Evolutionary conservation across 106 monocot genomes (phyloP), one percentile per base, ranked within the genome.

Genomic region (Dendrobium catenatum): DNA sequence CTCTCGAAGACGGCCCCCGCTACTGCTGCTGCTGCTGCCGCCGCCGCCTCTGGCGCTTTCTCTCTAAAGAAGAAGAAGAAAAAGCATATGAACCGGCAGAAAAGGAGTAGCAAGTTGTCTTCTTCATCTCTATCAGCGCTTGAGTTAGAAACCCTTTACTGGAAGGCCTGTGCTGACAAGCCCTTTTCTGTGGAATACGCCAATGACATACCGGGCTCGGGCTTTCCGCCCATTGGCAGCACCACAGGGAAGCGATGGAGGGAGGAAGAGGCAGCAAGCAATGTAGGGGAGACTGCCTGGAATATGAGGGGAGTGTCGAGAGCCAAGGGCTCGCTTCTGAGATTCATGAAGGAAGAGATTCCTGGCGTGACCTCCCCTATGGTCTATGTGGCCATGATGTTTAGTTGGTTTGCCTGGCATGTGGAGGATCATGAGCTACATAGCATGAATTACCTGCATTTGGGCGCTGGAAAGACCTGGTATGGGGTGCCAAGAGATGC

Each of bases 381-480:
- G 93, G 80, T 93, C 20, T 93, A 96, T 75, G 86, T 96, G 16
- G 95, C 88, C 37, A 93, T 89, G 89, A 82, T 96, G 93, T 96
- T 93, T 72, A 96, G 95, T 70, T 96, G 95, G 95, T 96, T 91
- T 79, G 95, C 95, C 3, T 96, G 95, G 95, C 91, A 93, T 83
- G 91, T 91, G 37, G 93, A 96, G 82, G 95, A 96, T 74, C 95
- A 96, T 79, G 95, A 96, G 74, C 84, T 96, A 29, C 93, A 96
- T 61, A 91, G 95, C 85, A 76, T 95, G 82, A 93, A 96, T 81
- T 96, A 93, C 77, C 72, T 96, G 85, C 95, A 96, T 55, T 81
- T 87, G 51, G 95, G 95, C 13, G 86, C 93, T 4, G 86, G 86
- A 42, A 96, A 88, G 85, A 96, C 91, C 27, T 96, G 95, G 95